Evolutionary conservation across 306 rosid species (phyloP).

Genomic region (Arachis hypogaea): DNA sequence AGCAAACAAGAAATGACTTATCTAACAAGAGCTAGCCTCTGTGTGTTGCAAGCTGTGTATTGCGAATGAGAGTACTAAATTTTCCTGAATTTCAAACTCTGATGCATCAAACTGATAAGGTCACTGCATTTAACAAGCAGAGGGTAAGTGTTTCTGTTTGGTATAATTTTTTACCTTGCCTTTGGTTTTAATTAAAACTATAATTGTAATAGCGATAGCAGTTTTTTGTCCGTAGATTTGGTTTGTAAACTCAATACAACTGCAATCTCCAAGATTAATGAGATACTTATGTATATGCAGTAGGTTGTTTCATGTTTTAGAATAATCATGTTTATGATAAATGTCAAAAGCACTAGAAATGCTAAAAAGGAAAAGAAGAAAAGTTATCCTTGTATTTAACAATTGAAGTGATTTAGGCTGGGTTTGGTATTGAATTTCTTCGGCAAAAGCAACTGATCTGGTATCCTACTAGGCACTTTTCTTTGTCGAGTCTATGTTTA

Average conservation of each 20-base stretch:
- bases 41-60: no score
- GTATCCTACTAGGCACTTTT: conserved; percentile 17
- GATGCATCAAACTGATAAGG: background rate
- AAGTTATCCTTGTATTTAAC: conserved; percentile 10
- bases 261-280: background rate
- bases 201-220: background rate
- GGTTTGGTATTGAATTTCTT: conserved; percentile 22
- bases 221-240: background rate
- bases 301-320: background rate
- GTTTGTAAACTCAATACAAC: background rate
- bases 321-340: background rate
- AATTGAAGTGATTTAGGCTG: background rate
- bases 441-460: background rate
- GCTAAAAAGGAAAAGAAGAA: background rate
- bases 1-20: background rate
- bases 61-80: background rate
- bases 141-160: background rate
- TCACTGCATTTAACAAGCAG: background rate
- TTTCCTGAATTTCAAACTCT: background rate
- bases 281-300: conserved; percentile 1
- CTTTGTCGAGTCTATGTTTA: background rate
- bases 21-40: background rate
- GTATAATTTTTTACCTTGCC: background rate
- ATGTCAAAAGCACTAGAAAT: conserved; percentile 6
- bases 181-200: background rate